These are phyloP conservation scores for Danielia reshetovae DNA, from an alignment of 805 yeast species.

Conservation along the genomic window DNA sequence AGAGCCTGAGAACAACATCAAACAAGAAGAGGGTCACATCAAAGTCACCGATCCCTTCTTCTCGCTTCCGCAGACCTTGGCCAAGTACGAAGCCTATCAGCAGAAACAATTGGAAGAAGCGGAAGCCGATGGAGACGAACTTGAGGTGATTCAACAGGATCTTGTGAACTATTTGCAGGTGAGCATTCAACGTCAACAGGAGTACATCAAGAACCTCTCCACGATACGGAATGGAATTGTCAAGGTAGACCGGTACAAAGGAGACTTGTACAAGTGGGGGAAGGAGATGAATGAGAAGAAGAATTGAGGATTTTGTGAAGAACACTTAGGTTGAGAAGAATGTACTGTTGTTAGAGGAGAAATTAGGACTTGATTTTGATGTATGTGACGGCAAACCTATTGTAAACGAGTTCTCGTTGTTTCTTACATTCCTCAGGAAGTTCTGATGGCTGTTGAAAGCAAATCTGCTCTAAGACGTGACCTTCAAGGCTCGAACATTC, in stretches of 20 bases:
- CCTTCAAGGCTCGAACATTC: too few relatives aligned
- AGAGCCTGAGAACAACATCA: conserved; percentile 17
- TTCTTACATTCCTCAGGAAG: too few relatives aligned
- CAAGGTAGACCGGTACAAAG: conserved; percentile 72
- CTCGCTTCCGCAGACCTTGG: conserved; percentile 53
- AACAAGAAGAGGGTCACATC: conserved; percentile 50
- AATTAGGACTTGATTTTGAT: too few relatives aligned
- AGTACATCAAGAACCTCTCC: conserved; percentile 76
- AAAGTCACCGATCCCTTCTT: conserved; percentile 46
- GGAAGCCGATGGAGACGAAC: conserved; percentile 22
- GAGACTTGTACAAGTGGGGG: conserved; percentile 76
- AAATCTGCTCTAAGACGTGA: too few relatives aligned
- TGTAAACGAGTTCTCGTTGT: too few relatives aligned
- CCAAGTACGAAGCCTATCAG: conserved; percentile 27
- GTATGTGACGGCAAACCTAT: too few relatives aligned
- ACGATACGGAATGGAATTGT: conserved; percentile 70
- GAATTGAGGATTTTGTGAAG: too few relatives aligned
- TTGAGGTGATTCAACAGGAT: conserved; percentile 59
- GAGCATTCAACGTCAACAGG: conserved; percentile 56
- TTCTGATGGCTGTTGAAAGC: too few relatives aligned
- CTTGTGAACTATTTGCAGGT: conserved; percentile 41
- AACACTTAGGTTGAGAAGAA: too few relatives aligned
- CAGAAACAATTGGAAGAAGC: conserved; percentile 17
- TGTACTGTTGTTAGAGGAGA: too few relatives aligned
- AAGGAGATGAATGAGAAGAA: conserved; percentile 64